Evolutionary conservation across 176 grass and related monocot genomes (phyloP), one percentile per base, ranked within the genome.

Genomic region (Ananas comosus): DNA sequence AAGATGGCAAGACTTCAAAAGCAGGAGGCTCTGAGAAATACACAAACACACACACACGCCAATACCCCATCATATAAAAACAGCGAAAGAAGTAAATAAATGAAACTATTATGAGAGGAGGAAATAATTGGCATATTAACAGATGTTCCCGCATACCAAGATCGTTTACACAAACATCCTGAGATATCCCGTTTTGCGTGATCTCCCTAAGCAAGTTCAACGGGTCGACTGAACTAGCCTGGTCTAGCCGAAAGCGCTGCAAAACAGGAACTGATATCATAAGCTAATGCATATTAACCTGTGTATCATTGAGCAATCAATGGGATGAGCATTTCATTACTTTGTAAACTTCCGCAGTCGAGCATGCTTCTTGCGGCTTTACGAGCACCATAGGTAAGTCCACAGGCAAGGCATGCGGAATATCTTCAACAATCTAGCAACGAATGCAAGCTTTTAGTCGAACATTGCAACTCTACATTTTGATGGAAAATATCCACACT

Each of bases 291-390:
- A 28, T 61, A 79, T 71, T 17, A 24, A 54, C n/a, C 13, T 12
- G 25, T 70, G 48, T 16, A 29, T 10, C 29, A 70, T 49, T 49
- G 12, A 23, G 28, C 21, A 11, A 23, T 58, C 66, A 78, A 29
- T 48, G 49, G 49, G 71, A 51, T 29, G 29, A 70, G 33, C 51
- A 17, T 17, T 12, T 73, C 42, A 33, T 84, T 91, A 85, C 95
- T 90, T 91, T 99, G 80, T 99, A 99, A 82, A 99, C 87, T 88
- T 93, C 90, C 68, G 87, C 87, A 17, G 95, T 94, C 67, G 95
- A 71, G 67, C 95, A 99, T 84, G 80, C 95, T 81, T 99, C 87
- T 78, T 82, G 76, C 12, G 95, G 95, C 73, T 99, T 99, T 84
- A 99, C 70, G 51, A 94, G 85, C 82, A 91, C 82, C 95, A 99